phyloP scores from a whole-genome alignment of 768 basidiomycete species.

The Leccinum barrowsii region DNA sequence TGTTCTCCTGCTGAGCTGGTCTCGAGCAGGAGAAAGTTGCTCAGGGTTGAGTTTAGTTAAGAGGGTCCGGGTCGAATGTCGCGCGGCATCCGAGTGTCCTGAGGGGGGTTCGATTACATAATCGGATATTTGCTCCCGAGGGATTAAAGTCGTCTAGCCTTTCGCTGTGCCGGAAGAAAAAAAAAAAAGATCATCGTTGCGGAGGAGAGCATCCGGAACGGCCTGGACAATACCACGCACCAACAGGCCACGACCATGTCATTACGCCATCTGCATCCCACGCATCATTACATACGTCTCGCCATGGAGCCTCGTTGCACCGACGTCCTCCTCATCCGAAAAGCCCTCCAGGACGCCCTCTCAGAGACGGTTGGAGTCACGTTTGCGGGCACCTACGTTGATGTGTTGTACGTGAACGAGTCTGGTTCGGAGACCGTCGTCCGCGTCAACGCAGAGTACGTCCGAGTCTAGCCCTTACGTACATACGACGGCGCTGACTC shows the following conservation, averaged over 20 bases:
- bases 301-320: constrained; percentile 23
- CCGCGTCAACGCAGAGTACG: constrained; percentile 20
- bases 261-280: constrained; percentile 21
- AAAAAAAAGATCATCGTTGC: background rate
- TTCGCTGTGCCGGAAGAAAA: background rate
- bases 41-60: background rate
- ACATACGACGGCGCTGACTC: background rate
- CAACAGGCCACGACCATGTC: constrained; percentile 5
- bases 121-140: background rate
- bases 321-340: constrained; percentile 48
- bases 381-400: constrained; percentile 49
- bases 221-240: background rate
- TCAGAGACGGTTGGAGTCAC: constrained; percentile 53
- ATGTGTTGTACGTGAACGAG: constrained; percentile 50
- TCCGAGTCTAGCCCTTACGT: background rate
- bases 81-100: constrained; percentile 8
- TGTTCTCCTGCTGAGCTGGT: constrained; percentile 1
- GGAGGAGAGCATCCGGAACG: background rate
- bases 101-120: constrained; percentile 21
- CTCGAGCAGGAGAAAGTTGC: background rate
- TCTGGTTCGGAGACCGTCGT: constrained; percentile 22
- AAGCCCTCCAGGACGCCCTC: constrained; percentile 53
- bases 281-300: constrained; percentile 23
- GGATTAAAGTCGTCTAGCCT: background rate
- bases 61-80: constrained; percentile 7